Evolutionary conservation across 2,329 filamentous ascomycete genomes (phyloP), one percentile per base, ranked within the genome.

Genomic region (Incumbomyces lentus): DNA sequence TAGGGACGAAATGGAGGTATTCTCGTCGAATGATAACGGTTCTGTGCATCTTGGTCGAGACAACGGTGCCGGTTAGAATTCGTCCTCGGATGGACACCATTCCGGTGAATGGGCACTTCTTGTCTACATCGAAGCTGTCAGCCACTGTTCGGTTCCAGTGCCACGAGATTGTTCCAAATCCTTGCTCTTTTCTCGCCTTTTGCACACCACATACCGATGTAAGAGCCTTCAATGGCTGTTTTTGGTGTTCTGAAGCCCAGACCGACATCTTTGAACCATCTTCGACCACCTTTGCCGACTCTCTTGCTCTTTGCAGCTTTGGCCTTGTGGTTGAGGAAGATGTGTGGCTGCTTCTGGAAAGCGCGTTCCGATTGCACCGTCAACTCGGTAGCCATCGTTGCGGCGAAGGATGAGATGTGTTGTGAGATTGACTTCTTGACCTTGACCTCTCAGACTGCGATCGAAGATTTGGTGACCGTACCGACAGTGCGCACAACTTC

Each of bases 31-130:
- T 93, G 76, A 98, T 84, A 71, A 96, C 77, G 66, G 92, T 98
- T 76, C 92, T 86, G 86, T 98, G 92, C 92, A 98, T 98, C 86
- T 98, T 98, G 76, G 92, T 98, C 65, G 90, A 96, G 68, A 96
- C 85, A 68, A 98, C 92, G 69, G 88, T 95, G 68, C 92, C 92
- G 70, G 90, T 96, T 62, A 98, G 80, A 81, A 98, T 98, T 90
- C 92, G 90, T 74, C 92, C 92, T 78, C 92, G 92, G 79, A 98
- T 98, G 60, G 92, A 96, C 72, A 98, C 89, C 72, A 90, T 79
- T 71, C 93, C 93, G 64, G 88, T 95, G 84, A 98, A 98, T 62
- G 92, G 92, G 85, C 92, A 98, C 82, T 98, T 98, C 87, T 98
- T 98, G 84, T 98, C 92, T 95, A 68, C 65, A 57, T 51, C 50